Conservation (phyloP, 352 stramenopile genomes). For the Nothophytophthora sp. region DNA sequence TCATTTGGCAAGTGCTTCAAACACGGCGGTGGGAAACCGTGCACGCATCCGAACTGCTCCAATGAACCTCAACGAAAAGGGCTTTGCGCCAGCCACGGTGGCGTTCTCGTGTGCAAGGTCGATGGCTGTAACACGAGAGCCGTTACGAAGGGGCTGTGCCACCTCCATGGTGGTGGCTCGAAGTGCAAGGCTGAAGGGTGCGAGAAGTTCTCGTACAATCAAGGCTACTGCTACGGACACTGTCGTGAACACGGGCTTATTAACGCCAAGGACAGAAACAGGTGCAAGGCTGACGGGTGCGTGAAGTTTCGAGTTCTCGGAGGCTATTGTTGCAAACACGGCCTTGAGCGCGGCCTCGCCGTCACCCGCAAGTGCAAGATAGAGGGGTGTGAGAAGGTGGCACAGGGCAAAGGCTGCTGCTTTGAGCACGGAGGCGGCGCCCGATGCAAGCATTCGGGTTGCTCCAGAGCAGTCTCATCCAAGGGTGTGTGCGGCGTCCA, state of each 20-base stretch:
- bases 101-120: slow-evolving; percentile 11
- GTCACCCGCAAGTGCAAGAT: slow-evolving; percentile 22
- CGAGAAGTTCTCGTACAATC: slow-evolving; percentile 17
- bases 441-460: no score
- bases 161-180: slow-evolving; percentile 4
- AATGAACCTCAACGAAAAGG: slow-evolving; percentile 13
- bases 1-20: slow-evolving; percentile 12
- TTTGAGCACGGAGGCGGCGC: no score
- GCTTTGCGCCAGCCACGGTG: slow-evolving; percentile 22
- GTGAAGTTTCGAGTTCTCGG: slow-evolving; percentile 14
- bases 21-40: slow-evolving; percentile 19
- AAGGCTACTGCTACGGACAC: slow-evolving; percentile 23
- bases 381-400: no score
- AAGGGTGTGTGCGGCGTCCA: no score
- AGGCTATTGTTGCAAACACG: slow-evolving; percentile 25
- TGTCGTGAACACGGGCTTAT: slow-evolving; percentile 14
- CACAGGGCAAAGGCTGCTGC: no score
- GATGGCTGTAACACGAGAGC: slow-evolving; percentile 12
- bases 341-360: slow-evolving; percentile 15
- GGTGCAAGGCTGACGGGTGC: slow-evolving; percentile 24
- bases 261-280: slow-evolving; percentile 10
- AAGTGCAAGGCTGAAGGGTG: slow-evolving; percentile 18
- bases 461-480: no score
- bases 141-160: slow-evolving; percentile 17
- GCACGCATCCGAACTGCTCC: slow-evolving; percentile 9